A percentile compares a stretch with the other conserved stretches of the same genome.
These are phyloP conservation scores for Alternaria sp. DNA, from an alignment of 2,329 filamentous ascomycete genomes.

Conservation along the genomic window DNA sequence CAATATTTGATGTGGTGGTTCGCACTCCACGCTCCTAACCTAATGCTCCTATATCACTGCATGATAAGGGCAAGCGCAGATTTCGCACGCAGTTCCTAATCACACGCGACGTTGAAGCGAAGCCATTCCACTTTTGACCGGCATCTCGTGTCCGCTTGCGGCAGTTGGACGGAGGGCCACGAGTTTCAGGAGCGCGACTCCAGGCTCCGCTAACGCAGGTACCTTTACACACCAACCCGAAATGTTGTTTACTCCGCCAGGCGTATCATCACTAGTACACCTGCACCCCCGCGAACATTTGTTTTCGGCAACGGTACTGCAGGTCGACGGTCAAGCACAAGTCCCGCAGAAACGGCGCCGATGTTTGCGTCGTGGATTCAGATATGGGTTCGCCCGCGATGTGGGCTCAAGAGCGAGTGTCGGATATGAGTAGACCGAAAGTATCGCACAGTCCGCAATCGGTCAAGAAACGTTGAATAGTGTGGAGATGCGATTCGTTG, in stretches of 20 bases:
- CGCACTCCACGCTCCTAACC: constrained; percentile 23
- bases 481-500: not conserved
- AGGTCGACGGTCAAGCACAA: constrained; percentile 32
- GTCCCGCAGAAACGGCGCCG: constrained; percentile 30
- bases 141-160: constrained; percentile 31
- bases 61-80: constrained; percentile 20
- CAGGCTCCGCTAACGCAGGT: constrained; percentile 46
- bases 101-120: constrained; percentile 27
- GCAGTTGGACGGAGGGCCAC: constrained; percentile 28
- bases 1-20: constrained; percentile 14
- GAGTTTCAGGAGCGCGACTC: constrained; percentile 41
- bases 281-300: constrained; percentile 19
- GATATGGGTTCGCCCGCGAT: constrained; percentile 5
- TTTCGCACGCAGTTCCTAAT: constrained; percentile 12
- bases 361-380: constrained; percentile 8
- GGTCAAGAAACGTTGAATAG: constrained; percentile 2
- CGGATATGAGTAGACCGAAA: not conserved
- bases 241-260: constrained; percentile 41
- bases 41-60: constrained; percentile 22
- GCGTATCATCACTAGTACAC: constrained; percentile 25
- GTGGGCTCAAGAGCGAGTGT: not conserved
- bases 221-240: constrained; percentile 39
- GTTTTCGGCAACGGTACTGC: constrained; percentile 41
- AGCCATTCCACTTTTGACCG: constrained; percentile 25
- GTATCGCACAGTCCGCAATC: not conserved